Evolutionary conservation across 441 rosid species (phyloP), one percentile per base, ranked within the genome.

Genomic region (Raphanus hybrid): DNA sequence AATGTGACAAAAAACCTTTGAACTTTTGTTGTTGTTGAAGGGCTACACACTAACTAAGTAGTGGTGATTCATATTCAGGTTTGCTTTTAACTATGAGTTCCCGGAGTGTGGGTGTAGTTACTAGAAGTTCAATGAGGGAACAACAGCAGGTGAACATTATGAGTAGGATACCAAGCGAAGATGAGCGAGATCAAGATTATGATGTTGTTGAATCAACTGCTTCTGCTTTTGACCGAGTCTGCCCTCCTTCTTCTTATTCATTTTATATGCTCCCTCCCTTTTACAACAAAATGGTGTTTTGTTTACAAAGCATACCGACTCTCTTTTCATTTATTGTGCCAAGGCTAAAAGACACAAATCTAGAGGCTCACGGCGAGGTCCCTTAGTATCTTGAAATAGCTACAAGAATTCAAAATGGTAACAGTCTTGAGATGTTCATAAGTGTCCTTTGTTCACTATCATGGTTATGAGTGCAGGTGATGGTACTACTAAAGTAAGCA

Each of bases 181-280:
- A 58, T 23, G 76, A 26, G 66, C 82, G 88, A 70, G 87, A 84
- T 65, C 91, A 81, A 48, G 20, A 48, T 48, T 97, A 96, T 64
- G 98, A 90, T 69, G 96, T 92, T 73, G 66, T 93, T 71, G 89
- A 90, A 82, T 86, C 91, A 32, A 89, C 98, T 52, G 90, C 98
- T 6, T 82, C 86, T 74, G 97, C 91, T 34, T 93, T 96, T 82
- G 89, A 94, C 11, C 90, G 84, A 79, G 99, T 96, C 75, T 80
- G 86, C 32, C 48, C 68, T 27, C 75, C 2, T 75, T 12, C n/a
- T 68, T 68, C 43, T 37, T 37, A 4, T 10, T 10, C 45, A 11
- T 48, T 43, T 45, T 45, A 45, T n/a, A 15, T 48, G 20, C 2
- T 64, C 58, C 18, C 72, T 18, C 20, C 20, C 58, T 43, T 29